Base-by-base conservation (phyloP, 331 rosid genomes). In the Dryas integrifolia region DNA sequence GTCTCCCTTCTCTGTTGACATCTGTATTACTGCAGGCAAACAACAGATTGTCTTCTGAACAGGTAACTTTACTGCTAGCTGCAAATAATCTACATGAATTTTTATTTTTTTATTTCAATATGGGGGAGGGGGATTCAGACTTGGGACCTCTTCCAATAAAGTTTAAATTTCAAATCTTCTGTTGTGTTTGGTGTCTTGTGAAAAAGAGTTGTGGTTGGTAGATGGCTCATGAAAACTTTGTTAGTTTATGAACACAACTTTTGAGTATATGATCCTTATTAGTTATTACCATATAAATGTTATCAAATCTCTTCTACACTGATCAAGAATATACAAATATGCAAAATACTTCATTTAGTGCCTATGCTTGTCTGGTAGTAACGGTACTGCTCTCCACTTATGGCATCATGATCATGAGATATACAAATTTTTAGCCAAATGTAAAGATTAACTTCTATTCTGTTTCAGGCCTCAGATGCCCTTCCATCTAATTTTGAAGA, bases 401-500 rank as follows among this genome's bases (percentile, higher is more conserved):
- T 10, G 51, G 41, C 58, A 40, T 16, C 50, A n/a, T 53, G 74
- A 43, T 18, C 16, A 4, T 53, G 51, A 16, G 46, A 7, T 62
- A 11, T 21, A 21, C 24, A 21, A 21, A 53, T 39, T 16, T 43
- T 43, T 11, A 55, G 41, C 43, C 9, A 24, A 14, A 24, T 70
- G 3, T 26, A 43, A 74, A 67, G 35, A 26, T 30, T 47, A 14
- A 13, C 11, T 55, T 47, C 74, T 47, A 43, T 65, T 63, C 47
- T 73, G 60, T 59, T 81, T 63, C 82, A 94, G 98, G 90, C 84
- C 60, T 78, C 92, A 3, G 92, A 82, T 83, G 75, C 82, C 82
- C 98, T 94, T 81, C 98, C 98, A 38, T 91, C 92, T 58, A 94
- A 94, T 88, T 94, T 94, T 88, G 98, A 94, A 80, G 98, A 94